phyloP scores from a whole-genome alignment of 768 basidiomycete species.

The Hemileccinum rubropunctum region DNA sequence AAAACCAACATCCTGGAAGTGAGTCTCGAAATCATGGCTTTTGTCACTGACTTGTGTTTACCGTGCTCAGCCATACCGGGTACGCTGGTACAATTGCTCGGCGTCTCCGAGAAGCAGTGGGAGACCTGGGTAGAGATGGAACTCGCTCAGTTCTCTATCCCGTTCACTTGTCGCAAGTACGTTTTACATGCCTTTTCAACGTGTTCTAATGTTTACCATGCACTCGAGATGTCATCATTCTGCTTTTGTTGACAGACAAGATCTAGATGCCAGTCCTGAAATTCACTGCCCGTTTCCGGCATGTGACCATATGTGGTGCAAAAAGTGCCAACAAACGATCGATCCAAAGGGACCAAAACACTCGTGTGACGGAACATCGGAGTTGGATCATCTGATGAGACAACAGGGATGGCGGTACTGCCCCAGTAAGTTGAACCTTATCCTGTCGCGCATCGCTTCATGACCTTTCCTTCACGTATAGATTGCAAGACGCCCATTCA shows the following conservation, averaged over 20 bases:
- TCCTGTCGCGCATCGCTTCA: background rate
- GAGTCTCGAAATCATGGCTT: background rate
- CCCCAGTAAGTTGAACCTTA: slow-evolving; percentile 40
- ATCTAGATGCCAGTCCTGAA: slow-evolving; percentile 39
- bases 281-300: slow-evolving; percentile 48
- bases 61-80: slow-evolving; percentile 36
- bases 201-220: background rate
- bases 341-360: slow-evolving; percentile 38
- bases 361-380: slow-evolving; percentile 56
- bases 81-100: slow-evolving; percentile 38
- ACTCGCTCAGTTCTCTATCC: slow-evolving; percentile 39
- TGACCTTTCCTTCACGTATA: slow-evolving; percentile 6
- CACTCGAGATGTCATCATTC: slow-evolving; percentile 45
- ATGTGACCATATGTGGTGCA: slow-evolving; percentile 60
- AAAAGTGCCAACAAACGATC: slow-evolving; percentile 47
- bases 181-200: slow-evolving; percentile 5
- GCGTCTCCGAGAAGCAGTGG: slow-evolving; percentile 44
- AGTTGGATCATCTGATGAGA: slow-evolving; percentile 50
- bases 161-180: slow-evolving; percentile 50
- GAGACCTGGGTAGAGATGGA: slow-evolving; percentile 46
- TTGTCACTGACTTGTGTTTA: background rate
- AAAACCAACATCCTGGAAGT: slow-evolving; percentile 31
- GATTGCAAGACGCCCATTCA: slow-evolving; percentile 51
- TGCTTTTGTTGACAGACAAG: slow-evolving; percentile 49
- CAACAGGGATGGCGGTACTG: slow-evolving; percentile 61